Evolutionary conservation across 768 basidiomycete species (phyloP), one percentile per base, ranked within the genome.

Genomic region (Kwoniella europaea): DNA sequence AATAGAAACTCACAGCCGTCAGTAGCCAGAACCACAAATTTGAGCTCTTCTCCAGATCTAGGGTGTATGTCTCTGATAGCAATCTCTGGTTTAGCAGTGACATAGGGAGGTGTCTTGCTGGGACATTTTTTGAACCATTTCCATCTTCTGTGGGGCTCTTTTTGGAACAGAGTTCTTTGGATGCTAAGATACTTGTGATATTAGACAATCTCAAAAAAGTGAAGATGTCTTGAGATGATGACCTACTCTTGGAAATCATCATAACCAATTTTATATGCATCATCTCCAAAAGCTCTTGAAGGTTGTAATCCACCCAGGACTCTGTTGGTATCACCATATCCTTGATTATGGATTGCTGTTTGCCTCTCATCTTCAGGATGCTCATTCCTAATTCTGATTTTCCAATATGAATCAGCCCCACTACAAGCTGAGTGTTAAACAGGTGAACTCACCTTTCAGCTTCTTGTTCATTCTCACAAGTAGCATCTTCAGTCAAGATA

Each of bases 401-500:
- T 41, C 10, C 15, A 7, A 13, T 12, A 63, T 27, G 3, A 46
- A 18, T 35, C 35, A 61, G 46, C 27, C 22, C 2, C 7, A 15
- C 52, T 35, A 3, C 22, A 10, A 27, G 4, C 1, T 2, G 1
- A 9, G 12, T 15, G 20, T 42, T 52, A 10, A 41, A 24, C 61
- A 29, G 15, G n/a, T 15, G 6, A 12, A 76, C 85, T 56, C 74
- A 93, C 94, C 93, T 88, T 82, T 87, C 87, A 42, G 90, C 85
- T 84, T 98, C 96, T 59, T 88, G 90, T n/a, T 88, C 89, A 82
- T 93, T 97, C 71, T 92, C 88, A 55, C 93, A 94, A 0, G 93
- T 96, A 85, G 96, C 93, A 78, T 98, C 96, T 82, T 96, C 92
- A 44, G 88, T 92, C 67, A 98, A 86, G 24, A 92, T 92, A 79